These are phyloP conservation scores for Miscanthus lutarioriparius DNA, from an alignment of 176 grass and related monocot species.

Conservation along the genomic window DNA sequence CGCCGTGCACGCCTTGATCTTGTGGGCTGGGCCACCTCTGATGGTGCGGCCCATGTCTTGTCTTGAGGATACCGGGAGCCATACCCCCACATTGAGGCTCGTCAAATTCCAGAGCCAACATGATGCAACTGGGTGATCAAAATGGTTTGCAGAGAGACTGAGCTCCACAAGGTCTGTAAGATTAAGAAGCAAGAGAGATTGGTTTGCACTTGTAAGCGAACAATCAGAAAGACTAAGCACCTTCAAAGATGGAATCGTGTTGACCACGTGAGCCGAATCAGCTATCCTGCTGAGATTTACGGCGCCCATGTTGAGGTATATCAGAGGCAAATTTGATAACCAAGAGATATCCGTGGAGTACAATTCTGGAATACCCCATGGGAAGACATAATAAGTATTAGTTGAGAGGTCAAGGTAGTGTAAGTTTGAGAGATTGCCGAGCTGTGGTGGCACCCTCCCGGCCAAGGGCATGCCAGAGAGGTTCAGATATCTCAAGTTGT, in stretches of 20 bases:
- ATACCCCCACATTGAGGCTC: no score
- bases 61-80: no score
- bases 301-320: not conserved
- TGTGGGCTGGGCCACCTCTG: no score
- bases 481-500: constrained; percentile 10
- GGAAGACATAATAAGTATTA: accelerated
- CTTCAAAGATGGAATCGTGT: not conserved
- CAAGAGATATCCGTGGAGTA: not conserved
- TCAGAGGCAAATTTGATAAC: not conserved
- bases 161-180: not conserved
- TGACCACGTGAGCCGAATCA: not conserved
- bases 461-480: not conserved
- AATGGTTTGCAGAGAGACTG: accelerated
- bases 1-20: no score
- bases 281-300: not conserved
- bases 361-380: not conserved
- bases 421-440: constrained; percentile 15
- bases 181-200: not conserved
- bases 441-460: constrained; percentile 1
- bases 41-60: no score
- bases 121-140: not conserved
- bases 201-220: not conserved
- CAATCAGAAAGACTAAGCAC: not conserved
- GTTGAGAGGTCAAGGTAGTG: not conserved
- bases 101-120: constrained; percentile 42